A percentile compares a stretch with the other conserved stretches of the same genome.
These are phyloP conservation scores for Rhododendron henanense DNA, from an alignment of 148 eudicot genomes.

Conservation along the genomic window DNA sequence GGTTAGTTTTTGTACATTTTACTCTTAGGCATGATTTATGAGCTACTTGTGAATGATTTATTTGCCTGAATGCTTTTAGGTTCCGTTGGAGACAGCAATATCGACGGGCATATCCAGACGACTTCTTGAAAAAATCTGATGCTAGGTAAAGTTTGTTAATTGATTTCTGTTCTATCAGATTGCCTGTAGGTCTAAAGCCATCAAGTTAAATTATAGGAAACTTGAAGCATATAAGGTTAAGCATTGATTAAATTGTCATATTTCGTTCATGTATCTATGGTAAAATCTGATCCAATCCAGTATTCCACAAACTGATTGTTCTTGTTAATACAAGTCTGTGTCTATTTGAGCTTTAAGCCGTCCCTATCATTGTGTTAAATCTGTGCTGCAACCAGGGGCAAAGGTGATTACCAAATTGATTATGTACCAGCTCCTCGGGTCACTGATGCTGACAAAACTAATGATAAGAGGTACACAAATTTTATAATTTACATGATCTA, in stretches of 20 bases:
- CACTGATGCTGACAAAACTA: conserved; percentile 87
- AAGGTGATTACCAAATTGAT: conserved; percentile 82
- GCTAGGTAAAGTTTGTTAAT: conserved; percentile 42
- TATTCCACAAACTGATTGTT: neutral
- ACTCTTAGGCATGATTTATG: neutral
- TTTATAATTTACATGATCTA: neutral
- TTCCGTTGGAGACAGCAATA: conserved; percentile 87
- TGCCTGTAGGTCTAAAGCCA: neutral
- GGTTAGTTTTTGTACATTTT: neutral
- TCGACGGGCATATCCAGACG: conserved; percentile 68
- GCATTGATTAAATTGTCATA: neutral
- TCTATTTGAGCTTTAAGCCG: neutral
- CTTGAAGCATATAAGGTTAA: neutral
- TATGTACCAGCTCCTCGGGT: conserved; percentile 82
- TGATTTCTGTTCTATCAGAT: neutral
- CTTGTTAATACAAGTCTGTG: neutral
- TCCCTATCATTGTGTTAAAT: neutral
- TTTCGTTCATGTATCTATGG: neutral
- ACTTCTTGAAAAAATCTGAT: conserved; percentile 72
- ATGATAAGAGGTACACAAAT: conserved; percentile 56
- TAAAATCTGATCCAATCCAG: neutral
- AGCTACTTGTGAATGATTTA: neutral
- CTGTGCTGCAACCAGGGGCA: conserved; percentile 54
- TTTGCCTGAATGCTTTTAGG: conserved; percentile 33
- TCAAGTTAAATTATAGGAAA: neutral